Evolutionary conservation across 2,329 filamentous ascomycete species (phyloP).

Genomic region (Monilinia aucupariae): DNA sequence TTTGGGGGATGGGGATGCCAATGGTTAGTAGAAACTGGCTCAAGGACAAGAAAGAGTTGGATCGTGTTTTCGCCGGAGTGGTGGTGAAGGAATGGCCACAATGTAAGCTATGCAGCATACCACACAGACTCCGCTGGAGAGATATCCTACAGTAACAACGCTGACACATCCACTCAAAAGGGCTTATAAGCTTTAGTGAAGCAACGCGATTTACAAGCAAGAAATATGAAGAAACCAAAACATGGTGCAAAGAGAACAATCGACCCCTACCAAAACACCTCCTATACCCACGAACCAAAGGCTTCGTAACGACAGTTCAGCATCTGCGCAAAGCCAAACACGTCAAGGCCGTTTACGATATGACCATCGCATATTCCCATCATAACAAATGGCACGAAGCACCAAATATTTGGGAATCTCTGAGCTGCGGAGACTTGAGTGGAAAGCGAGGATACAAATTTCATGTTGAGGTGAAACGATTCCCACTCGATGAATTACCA

Average conservation of each 20-base stretch:
- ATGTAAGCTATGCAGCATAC: slow-evolving; percentile 42
- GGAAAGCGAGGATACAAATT: slow-evolving; percentile 42
- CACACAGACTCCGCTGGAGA: background rate
- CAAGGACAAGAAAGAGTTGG: slow-evolving; percentile 50
- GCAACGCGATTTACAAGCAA: slow-evolving; percentile 52
- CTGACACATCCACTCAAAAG: slow-evolving; percentile 35
- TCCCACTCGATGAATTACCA: slow-evolving; percentile 45
- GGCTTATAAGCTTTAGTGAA: slow-evolving; percentile 61
- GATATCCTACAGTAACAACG: slow-evolving; percentile 4
- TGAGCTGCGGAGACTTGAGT: slow-evolving; percentile 41
- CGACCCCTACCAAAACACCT: slow-evolving; percentile 51
- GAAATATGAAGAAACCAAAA: slow-evolving; percentile 47
- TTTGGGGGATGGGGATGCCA: slow-evolving; percentile 62
- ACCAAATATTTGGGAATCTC: slow-evolving; percentile 49
- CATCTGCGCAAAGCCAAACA: slow-evolving; percentile 47
- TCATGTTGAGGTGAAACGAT: slow-evolving; percentile 46
- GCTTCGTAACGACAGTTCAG: slow-evolving; percentile 55
- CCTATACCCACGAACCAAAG: slow-evolving; percentile 55
- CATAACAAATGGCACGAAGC: slow-evolving; percentile 41
- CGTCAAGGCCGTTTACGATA: slow-evolving; percentile 50
- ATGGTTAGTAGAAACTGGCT: slow-evolving; percentile 57
- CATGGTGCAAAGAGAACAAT: slow-evolving; percentile 48
- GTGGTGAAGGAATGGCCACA: slow-evolving; percentile 49
- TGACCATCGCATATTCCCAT: slow-evolving; percentile 50
- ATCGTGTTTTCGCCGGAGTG: slow-evolving; percentile 52